These are phyloP conservation scores for Phylloporus sp. DNA, from an alignment of 768 basidiomycete species.

Conservation along the genomic window DNA sequence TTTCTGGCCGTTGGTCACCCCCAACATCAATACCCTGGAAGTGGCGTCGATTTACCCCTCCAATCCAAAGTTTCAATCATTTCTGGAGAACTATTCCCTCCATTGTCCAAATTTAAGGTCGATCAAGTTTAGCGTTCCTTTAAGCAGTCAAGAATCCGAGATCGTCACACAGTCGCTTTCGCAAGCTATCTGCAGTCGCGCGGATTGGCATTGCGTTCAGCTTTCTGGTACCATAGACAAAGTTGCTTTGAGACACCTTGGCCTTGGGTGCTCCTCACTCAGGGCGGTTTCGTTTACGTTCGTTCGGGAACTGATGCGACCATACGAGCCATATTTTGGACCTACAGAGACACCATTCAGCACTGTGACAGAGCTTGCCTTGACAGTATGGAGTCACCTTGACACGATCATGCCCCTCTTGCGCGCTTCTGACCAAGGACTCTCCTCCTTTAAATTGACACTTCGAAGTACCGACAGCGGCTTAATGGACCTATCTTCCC, in stretches of 20 bases:
- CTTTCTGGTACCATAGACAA: not conserved
- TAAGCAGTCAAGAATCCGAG: not conserved
- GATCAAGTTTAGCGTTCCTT: not conserved
- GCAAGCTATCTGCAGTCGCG: not conserved
- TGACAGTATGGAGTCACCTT: not conserved
- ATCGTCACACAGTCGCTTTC: not conserved
- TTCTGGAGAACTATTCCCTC: not conserved
- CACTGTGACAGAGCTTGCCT: not conserved
- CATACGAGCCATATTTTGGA: not conserved
- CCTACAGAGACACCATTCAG: constrained; percentile 1
- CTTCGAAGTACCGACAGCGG: not conserved
- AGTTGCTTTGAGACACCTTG: constrained; percentile 1
- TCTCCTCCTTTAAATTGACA: not conserved
- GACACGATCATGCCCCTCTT: not conserved
- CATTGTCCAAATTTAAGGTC: constrained; percentile 1
- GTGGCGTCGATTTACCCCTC: not conserved
- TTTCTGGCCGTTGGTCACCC: not conserved
- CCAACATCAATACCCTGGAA: not conserved
- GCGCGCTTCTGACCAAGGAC: not conserved
- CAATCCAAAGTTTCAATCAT: not conserved
- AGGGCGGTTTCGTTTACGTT: not conserved
- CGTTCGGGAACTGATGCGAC: not conserved
- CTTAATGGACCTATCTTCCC: not conserved
- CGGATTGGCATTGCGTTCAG: not conserved
- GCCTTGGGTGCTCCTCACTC: not conserved